Base-by-base conservation (phyloP, 2,329 filamentous ascomycete species). In the Diaporthe humulicola region DNA sequence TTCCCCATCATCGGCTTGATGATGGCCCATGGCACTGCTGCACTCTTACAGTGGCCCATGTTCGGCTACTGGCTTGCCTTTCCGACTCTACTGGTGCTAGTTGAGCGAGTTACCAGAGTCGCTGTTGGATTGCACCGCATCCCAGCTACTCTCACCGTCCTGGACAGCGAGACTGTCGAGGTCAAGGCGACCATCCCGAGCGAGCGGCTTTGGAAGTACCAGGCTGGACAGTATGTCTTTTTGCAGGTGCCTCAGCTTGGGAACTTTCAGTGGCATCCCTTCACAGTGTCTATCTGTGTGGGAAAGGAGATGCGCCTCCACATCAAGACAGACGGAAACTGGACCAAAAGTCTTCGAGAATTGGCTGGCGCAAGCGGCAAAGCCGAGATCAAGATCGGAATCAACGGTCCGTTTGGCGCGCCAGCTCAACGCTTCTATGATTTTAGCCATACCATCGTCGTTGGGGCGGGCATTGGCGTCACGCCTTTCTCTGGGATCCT, bases 371-470 rank as follows among this genome's bases (percentile, higher is more conserved):
- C 36, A 14, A 67, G 30, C 5, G 64, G 33, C 12, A 67, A 4
- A 14, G 64, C 64, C 33, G 64, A 67, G 28, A 67, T 67, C 15
- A 38, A 86, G 15, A 85, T 91, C 4, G 88, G 88, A 0, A 85
- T 91, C 66, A 89, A 91, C 72, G 90, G 90, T 0, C 89, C 89
- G 0, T 91, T 89, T 73, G 89, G 90, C 6, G 89, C 89, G 2
- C 89, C 89, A 0, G 88, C 89, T 0, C 89, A 91, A 76, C 84
- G 88, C 0, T 91, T 91, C 79, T 89, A 90, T 74, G 88, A 90
- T 73, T 91, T 89, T 71, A 85, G 86, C n/a, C 87, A 90, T 54
- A 86, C 85, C 40, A 86, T 91, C 73, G 87, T 91, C 54, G 86
- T 91, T 36, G 89, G 89, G 2, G 87, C 87, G 4, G 89, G 89